phyloP scores from a whole-genome alignment of 768 basidiomycete genomes.

The Agaricus blazei region DNA sequence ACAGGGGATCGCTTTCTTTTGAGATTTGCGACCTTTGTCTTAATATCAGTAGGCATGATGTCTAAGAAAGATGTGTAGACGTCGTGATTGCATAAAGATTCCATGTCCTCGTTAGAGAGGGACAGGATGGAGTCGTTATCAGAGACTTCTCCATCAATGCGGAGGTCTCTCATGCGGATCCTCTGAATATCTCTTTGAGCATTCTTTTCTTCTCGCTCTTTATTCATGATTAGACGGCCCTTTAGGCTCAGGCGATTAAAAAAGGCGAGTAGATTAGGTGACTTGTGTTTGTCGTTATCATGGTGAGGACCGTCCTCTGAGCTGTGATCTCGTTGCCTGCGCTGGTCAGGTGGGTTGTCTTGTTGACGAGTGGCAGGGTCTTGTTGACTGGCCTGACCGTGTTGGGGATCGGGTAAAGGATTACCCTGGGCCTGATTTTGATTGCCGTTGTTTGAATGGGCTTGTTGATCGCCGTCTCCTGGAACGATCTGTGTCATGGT shows the following conservation, averaged over 20 bases:
- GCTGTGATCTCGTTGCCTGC: too few species aligned
- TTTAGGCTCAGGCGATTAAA: not conserved
- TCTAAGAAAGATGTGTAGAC: not conserved
- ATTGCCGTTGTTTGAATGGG: too few species aligned
- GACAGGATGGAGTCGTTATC: not conserved
- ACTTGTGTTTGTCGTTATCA: not conserved
- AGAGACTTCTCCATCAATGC: not conserved
- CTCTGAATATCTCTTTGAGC: not conserved
- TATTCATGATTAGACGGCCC: not conserved
- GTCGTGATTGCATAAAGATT: not conserved
- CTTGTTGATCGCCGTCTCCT: too few species aligned
- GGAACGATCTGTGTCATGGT: too few species aligned
- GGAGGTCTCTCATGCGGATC: not conserved
- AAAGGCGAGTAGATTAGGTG: not conserved
- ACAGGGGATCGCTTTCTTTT: not conserved
- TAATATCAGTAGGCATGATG: not conserved
- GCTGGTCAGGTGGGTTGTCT: too few species aligned
- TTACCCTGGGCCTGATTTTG: too few species aligned
- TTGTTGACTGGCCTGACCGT: too few species aligned
- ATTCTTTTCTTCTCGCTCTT: not conserved
- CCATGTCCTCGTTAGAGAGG: not conserved
- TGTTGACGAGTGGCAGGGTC: too few species aligned
- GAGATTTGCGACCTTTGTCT: not conserved
- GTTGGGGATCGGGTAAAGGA: too few species aligned
- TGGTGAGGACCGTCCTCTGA: too few species aligned